Percentiles rank a stretch among this genome's conserved stretches.
These are phyloP conservation scores for Macrophomina phaseolina DNA, from an alignment of 2,329 filamentous ascomycete species.

Conservation along the genomic window DNA sequence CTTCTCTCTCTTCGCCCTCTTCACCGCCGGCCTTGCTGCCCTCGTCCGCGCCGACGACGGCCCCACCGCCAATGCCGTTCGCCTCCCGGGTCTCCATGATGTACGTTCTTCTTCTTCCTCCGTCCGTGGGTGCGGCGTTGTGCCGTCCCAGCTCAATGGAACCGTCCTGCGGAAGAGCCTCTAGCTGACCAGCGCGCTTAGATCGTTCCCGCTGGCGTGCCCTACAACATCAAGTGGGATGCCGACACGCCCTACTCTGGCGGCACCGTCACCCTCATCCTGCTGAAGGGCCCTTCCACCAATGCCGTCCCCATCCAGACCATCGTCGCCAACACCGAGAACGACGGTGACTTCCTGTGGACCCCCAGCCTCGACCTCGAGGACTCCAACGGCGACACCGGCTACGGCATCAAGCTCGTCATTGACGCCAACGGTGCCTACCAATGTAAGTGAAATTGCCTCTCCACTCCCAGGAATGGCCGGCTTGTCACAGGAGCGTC, in stretches of 20 bases:
- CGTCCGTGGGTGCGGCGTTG: neutral
- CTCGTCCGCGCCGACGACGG: conserved; percentile 40
- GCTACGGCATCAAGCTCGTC: conserved; percentile 67
- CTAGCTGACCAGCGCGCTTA: conserved; percentile 29
- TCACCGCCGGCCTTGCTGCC: conserved; percentile 60
- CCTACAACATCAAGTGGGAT: conserved; percentile 65
- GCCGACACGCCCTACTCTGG: conserved; percentile 45
- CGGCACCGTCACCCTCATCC: conserved; percentile 62
- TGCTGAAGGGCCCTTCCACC: conserved; percentile 63
- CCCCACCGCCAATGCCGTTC: conserved; percentile 61
- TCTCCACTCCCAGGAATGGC: neutral
- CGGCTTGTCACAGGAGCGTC: neutral
- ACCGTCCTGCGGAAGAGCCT: neutral
- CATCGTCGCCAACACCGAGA: conserved; percentile 57
- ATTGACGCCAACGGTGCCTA: conserved; percentile 64
- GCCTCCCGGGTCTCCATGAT: conserved; percentile 56
- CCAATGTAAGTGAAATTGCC: conserved; percentile 52
- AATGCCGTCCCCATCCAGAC: conserved; percentile 60
- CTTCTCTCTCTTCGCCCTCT: conserved; percentile 54
- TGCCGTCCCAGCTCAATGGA: neutral
- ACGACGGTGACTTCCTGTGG: conserved; percentile 63
- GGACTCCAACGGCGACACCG: conserved; percentile 49
- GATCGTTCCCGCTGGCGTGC: conserved; percentile 60
- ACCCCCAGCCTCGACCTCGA: conserved; percentile 57
- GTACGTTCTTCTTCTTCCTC: conserved; percentile 33